Evolutionary conservation across 169 alveolate species (phyloP).

Genomic region (Toxoplasma gondii): DNA sequence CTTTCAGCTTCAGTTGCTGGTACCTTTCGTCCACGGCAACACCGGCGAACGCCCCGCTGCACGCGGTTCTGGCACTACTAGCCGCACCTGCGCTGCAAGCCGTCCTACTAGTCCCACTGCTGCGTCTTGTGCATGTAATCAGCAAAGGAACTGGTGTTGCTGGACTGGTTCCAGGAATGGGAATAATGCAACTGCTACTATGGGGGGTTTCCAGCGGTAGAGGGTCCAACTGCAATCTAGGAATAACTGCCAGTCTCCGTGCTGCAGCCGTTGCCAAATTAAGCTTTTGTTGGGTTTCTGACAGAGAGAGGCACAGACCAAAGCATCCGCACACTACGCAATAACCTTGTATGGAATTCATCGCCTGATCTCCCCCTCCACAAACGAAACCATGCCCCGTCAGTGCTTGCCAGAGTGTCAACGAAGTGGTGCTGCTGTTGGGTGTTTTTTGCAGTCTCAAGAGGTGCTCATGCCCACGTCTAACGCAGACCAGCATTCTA

Average conservation of each 20-base stretch:
- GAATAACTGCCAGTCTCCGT: neutral
- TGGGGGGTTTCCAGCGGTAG: neutral
- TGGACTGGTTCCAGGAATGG: neutral
- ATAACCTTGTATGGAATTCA: too few relatives aligned
- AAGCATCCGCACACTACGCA: too few relatives aligned
- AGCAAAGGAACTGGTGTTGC: neutral
- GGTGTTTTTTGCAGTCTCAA: too few relatives aligned
- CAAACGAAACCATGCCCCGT: too few relatives aligned
- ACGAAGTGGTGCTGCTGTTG: too few relatives aligned
- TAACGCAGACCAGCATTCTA: too few relatives aligned
- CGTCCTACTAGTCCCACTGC: neutral
- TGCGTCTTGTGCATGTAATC: slow-evolving; percentile 14
- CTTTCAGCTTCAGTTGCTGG: slow-evolving; percentile 2
- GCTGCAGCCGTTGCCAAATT: slow-evolving; percentile 6
- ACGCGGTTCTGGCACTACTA: neutral
- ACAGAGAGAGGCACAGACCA: neutral
- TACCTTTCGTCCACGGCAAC: neutral
- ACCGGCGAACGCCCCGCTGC: neutral
- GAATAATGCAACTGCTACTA: neutral
- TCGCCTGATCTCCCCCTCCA: too few relatives aligned
- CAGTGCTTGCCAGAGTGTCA: too few relatives aligned
- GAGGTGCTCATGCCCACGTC: too few relatives aligned
- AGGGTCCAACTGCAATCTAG: slow-evolving; percentile 12
- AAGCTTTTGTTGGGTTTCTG: neutral
- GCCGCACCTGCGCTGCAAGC: neutral